Base-by-base conservation (phyloP, 306 rosid genomes). In the Rosa rugosa region DNA sequence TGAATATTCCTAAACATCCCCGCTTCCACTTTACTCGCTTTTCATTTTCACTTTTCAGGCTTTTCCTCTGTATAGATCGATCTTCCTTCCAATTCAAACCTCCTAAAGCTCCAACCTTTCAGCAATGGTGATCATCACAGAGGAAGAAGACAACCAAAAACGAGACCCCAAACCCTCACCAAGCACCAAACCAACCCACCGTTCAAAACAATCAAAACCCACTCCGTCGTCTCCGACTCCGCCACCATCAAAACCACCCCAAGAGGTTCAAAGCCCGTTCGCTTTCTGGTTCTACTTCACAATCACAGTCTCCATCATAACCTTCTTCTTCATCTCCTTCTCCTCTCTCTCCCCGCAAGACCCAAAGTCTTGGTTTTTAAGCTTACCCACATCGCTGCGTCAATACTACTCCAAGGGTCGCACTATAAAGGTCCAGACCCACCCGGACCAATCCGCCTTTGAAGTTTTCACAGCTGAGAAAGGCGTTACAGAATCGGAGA, bases 271-370 rank as follows among this genome's bases (percentile, higher is more conserved):
- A 45, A 85, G 79, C 66, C 92, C 94, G 4, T 91, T 93, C 82
- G 80, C 92, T 49, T 93, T 95, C 87, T 91, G 96, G 96, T 89
- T 95, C 87, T 87, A 93, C 90, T 88, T 90, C 79, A 91, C 93
- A 50, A 77, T 95, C 42, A 71, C 80, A 5, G 84, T 91, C 79
- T 89, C 99, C 25, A 73, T 93, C 67, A 17, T 89, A 38, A 86
- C 96, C 27, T 71, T 88, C 59, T 10, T 81, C 75, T 87, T 85
- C 80, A 9, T 88, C 69, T 88, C 86, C 69, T 8, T 86, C 79
- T 80, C 92, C 8, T 86, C 88, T 23, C 71, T 87, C 59, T 84
- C 96, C 4, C 80, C 90, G 0, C 94, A 85, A 68, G 97, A 92
- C 81, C 73, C 87, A 81, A 90, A 89, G 83, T 76, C 88, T 5